These are phyloP conservation scores for Dysphania ambrosioides DNA, from an alignment of 148 eudicot genomes.

Conservation along the genomic window DNA sequence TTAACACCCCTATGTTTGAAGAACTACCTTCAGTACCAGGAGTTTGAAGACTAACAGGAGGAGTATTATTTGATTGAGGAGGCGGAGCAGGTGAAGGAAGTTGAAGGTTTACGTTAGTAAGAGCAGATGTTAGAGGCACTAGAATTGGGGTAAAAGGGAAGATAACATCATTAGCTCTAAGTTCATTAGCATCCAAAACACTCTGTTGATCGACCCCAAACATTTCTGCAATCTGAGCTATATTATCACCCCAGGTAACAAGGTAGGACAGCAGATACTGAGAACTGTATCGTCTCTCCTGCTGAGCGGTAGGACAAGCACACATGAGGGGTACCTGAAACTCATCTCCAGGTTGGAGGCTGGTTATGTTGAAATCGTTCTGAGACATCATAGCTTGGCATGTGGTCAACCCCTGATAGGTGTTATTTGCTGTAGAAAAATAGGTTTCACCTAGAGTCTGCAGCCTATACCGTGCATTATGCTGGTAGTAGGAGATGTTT, in stretches of 20 bases:
- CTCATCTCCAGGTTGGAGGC: slow-evolving; percentile 12
- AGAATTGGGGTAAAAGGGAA: slow-evolving; percentile 57
- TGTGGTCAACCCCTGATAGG: slow-evolving; percentile 55
- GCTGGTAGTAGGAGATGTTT: slow-evolving; percentile 40
- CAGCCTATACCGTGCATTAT: slow-evolving; percentile 45
- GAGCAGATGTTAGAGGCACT: slow-evolving; percentile 48
- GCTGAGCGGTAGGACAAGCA: slow-evolving; percentile 63
- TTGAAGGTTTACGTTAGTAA: slow-evolving; percentile 27
- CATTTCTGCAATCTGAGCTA: slow-evolving; percentile 28
- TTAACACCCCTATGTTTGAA: slow-evolving; percentile 45
- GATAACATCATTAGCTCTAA: slow-evolving; percentile 24
- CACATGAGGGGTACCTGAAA: slow-evolving; percentile 58
- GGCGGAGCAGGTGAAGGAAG: slow-evolving; percentile 33
- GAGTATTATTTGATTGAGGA: slow-evolving; percentile 18
- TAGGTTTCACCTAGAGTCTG: slow-evolving; percentile 39
- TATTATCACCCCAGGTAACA: slow-evolving; percentile 33
- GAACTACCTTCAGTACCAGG: slow-evolving; percentile 28
- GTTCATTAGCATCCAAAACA: slow-evolving; percentile 53
- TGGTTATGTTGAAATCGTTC: slow-evolving; percentile 22
- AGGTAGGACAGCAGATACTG: slow-evolving; percentile 50
- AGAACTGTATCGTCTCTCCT: slow-evolving; percentile 31
- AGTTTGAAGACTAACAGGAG: too few relatives aligned
- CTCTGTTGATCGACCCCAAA: slow-evolving; percentile 37
- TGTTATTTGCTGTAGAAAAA: slow-evolving; percentile 43
- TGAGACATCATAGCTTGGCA: slow-evolving; percentile 55